A percentile compares a stretch with the other conserved stretches of the same genome.
These are phyloP conservation scores for Ceratocystis diversiconidia DNA, from an alignment of 2,329 filamentous ascomycete species.

Conservation along the genomic window DNA sequence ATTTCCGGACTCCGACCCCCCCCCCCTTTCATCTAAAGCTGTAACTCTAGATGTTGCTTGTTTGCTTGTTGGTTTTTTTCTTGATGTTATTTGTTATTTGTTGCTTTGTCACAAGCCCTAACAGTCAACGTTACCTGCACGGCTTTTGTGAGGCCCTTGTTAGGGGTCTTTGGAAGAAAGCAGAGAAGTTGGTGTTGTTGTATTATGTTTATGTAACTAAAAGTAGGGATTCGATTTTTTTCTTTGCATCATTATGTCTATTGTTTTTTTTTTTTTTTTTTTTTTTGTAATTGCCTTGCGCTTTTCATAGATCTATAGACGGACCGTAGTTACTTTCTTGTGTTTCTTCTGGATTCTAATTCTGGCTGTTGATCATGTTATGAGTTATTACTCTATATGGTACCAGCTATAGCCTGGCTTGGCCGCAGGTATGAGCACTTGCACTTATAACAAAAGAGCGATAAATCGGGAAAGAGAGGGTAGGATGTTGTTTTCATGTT, in stretches of 20 bases:
- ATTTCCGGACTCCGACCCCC: background rate
- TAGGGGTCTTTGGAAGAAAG: background rate
- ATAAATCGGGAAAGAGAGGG: too few species aligned
- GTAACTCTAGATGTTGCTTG: background rate
- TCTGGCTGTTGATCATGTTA: background rate
- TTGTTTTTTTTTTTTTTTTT: background rate
- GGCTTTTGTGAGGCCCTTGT: background rate
- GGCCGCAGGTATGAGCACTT: too few species aligned
- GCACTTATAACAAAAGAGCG: too few species aligned
- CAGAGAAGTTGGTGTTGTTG: background rate
- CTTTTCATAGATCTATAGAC: too few species aligned
- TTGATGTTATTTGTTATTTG: background rate
- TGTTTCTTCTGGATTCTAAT: background rate
- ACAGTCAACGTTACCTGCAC: constrained; percentile 1
- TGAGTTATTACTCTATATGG: background rate
- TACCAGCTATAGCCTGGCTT: too few species aligned
- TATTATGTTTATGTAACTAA: background rate
- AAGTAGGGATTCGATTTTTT: background rate
- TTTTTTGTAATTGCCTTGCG: background rate
- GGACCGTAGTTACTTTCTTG: background rate
- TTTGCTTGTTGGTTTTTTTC: background rate
- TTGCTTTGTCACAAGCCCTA: background rate
- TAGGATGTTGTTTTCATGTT: too few species aligned
- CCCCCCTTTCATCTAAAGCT: background rate
- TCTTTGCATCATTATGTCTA: background rate